A percentile compares a stretch with the other conserved stretches of the same genome.
phyloP scores from a whole-genome alignment of 257 asterid genomes.

The Solanum appendiculatum region DNA sequence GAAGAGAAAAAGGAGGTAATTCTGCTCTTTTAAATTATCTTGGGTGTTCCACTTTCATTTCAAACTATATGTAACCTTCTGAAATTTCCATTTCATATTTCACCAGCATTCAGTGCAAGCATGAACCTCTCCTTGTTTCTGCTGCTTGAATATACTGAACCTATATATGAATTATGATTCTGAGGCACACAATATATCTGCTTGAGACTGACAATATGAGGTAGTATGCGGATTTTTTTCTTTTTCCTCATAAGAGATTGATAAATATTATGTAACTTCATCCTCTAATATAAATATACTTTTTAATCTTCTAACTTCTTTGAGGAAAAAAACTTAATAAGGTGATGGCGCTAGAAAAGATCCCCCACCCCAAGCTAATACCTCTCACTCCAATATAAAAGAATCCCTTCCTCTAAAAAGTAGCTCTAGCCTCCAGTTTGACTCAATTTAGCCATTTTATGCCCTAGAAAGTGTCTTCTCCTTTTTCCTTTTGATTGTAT shows the following conservation, averaged over 20 bases:
- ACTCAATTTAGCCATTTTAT: not conserved
- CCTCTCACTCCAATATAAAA: not conserved
- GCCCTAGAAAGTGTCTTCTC: not conserved
- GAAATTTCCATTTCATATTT: not conserved
- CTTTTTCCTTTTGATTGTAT: not conserved
- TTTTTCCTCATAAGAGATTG: too few species aligned
- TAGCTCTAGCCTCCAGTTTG: not conserved
- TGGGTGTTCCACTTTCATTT: not conserved
- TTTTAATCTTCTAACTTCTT: too few species aligned
- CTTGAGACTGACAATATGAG: too few species aligned
- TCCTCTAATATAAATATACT: too few species aligned
- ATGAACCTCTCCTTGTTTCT: not conserved
- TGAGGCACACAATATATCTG: not conserved
- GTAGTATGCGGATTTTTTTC: too few species aligned
- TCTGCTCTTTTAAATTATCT: not conserved
- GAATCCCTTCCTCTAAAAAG: not conserved
- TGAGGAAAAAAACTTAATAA: too few species aligned
- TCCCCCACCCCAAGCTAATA: too few species aligned
- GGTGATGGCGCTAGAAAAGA: too few species aligned
- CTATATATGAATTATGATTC: not conserved
- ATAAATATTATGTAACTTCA: too few species aligned
- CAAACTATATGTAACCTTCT: not conserved
- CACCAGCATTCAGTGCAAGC: not conserved
- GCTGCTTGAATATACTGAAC: not conserved
- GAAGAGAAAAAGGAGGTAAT: constrained; percentile 83